Conservation (phyloP, 768 basidiomycete genomes). For the Nidularia pulvinata region DNA sequence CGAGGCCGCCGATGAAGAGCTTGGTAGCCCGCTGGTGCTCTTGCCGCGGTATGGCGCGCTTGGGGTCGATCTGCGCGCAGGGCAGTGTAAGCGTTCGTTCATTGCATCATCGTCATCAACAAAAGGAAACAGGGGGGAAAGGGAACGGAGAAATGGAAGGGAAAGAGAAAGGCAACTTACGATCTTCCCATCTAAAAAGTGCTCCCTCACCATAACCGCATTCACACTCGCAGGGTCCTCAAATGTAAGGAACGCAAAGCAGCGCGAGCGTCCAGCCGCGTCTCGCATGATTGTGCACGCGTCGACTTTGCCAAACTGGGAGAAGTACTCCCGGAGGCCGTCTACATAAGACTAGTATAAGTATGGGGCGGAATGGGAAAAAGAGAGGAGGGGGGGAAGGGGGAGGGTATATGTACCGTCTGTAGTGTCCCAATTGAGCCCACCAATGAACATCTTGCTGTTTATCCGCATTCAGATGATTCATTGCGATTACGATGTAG, state of each 20-base stretch:
- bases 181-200: constrained; percentile 95
- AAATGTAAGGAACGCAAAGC: constrained; percentile 98
- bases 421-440: constrained; percentile 99
- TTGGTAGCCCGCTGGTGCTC: constrained; percentile 95
- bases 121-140: background rate
- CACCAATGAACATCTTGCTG: constrained; percentile 99
- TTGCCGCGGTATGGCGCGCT: constrained; percentile 95
- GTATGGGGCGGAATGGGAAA: too few relatives aligned
- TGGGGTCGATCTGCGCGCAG: constrained; percentile 89
- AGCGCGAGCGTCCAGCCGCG: constrained; percentile 89
- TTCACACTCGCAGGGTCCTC: constrained; percentile 92
- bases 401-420: constrained; percentile 76
- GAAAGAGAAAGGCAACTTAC: constrained; percentile 47
- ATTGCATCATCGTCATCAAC: too few relatives aligned
- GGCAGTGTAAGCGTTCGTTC: too few relatives aligned
- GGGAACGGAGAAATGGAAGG: constrained; percentile 7
- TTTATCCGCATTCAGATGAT: constrained; percentile 5
- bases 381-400: constrained; percentile 28
- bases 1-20: constrained; percentile 94
- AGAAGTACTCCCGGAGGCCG: constrained; percentile 82
- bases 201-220: constrained; percentile 94
- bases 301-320: constrained; percentile 96
- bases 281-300: constrained; percentile 99
- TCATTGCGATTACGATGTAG: too few relatives aligned
- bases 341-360: constrained; percentile 55